Conservation (phyloP, 1,284 basidiomycete species). For the Boletus sp. region DNA sequence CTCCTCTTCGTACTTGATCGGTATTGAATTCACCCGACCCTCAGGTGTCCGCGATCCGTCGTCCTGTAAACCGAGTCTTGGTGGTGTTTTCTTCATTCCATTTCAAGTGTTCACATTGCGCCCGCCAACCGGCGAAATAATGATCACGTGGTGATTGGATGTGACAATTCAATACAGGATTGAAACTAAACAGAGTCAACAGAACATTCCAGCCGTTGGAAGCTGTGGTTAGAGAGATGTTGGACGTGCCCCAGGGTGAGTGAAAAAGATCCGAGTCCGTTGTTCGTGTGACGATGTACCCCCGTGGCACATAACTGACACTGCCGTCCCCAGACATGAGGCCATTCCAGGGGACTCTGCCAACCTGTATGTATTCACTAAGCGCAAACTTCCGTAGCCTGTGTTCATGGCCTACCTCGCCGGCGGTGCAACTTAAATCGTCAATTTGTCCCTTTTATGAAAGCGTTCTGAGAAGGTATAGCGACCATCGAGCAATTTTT, state of each 20-base stretch:
- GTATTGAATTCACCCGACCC: not conserved
- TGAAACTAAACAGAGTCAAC: not conserved
- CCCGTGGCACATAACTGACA: not conserved
- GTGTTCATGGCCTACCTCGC: not conserved
- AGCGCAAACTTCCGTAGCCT: not conserved
- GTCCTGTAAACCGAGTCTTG: not conserved
- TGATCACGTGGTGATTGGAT: too few relatives aligned
- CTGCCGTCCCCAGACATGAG: not conserved
- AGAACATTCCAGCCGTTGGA: not conserved
- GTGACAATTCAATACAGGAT: not conserved
- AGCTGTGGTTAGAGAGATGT: not conserved
- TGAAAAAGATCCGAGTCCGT: not conserved
- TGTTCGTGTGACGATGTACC: not conserved
- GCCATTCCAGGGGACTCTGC: not conserved
- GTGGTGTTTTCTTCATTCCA: not conserved
- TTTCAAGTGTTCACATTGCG: not conserved
- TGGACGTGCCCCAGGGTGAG: not conserved
- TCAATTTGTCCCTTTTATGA: not conserved
- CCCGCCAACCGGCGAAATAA: not conserved
- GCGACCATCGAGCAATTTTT: not conserved
- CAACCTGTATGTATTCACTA: conserved; percentile 4
- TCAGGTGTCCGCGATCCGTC: not conserved
- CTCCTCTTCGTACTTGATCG: not conserved
- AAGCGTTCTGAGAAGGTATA: too few relatives aligned
- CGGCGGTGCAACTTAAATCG: not conserved